Evolutionary conservation across 768 basidiomycete species (phyloP), one percentile per base, ranked within the genome.

Genomic region (Phlebiopsis flavidoalba): DNA sequence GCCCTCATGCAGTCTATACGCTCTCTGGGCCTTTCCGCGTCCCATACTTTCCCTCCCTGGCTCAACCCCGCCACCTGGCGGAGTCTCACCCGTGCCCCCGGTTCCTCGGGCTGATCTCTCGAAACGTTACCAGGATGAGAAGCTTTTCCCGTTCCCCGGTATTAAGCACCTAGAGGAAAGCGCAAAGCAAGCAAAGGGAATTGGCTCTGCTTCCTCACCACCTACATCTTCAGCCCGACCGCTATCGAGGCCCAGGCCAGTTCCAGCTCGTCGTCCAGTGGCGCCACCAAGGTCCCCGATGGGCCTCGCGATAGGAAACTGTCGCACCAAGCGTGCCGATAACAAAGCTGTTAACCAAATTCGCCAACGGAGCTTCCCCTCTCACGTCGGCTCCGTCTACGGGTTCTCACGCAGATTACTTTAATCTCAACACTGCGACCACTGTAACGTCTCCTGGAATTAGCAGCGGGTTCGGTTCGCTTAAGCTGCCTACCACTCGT

Each of bases 111-210:
- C 82, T 33, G 91, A 93, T 73, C 73, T 87, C 70, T 78, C 79
- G 31, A 91, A 81, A 73, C n/a, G n/a, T n/a, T 95, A 89, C 73
- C 84, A 85, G 63, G 83, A 85, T 65, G 71, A 82, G 35, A 98
- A 98, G 71, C 78, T 97, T 37, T 90, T 89, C 73, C 93, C 95
- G 0, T 95, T 96, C 80, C 93, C 92, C 24, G 93, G 92, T 40
- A 87, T 94, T 72, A 82, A 86, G 67, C 82, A 83, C 66, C 77
- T 94, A 40, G 90, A 90, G 70, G 87, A 90, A 83, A 89, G 67
- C 80, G 86, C 55, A 84, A 78, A 65, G 82, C 84, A 36, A 78
- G 79, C 57, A 81, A 80, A 57, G 82, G 80, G 6, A 72, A 84
- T 50, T 79, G 70, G 54, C 74, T 71, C 71, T 80, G 80, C 2